These are phyloP conservation scores for Brassica carinata DNA, from an alignment of 345 rosid genomes.

Conservation along the genomic window DNA sequence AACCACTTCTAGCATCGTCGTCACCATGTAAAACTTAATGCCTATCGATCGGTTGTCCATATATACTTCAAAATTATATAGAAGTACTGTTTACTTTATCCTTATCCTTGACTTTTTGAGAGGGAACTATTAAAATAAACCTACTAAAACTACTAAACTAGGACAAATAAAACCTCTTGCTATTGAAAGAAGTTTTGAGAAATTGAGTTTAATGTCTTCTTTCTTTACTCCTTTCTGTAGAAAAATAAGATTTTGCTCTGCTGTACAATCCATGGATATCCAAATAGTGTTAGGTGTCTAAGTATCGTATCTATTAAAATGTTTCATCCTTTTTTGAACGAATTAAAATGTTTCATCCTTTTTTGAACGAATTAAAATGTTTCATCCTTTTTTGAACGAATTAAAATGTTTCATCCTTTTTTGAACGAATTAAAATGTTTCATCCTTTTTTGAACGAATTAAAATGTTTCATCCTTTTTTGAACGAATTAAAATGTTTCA, in stretches of 20 bases:
- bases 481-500: too few species aligned
- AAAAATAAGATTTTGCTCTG: slow-evolving; percentile 7
- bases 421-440: too few species aligned
- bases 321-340: background rate
- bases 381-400: too few species aligned
- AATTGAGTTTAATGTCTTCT: slow-evolving; percentile 24
- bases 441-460: too few species aligned
- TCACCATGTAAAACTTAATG: slow-evolving; percentile 17
- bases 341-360: slow-evolving; percentile 9
- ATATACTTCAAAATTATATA: slow-evolving; percentile 26
- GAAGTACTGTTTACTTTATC: slow-evolving; percentile 34
- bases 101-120: slow-evolving; percentile 34
- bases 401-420: too few species aligned
- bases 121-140: slow-evolving; percentile 30
- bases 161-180: slow-evolving; percentile 31
- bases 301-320: slow-evolving; percentile 8
- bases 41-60: slow-evolving; percentile 23
- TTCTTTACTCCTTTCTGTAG: slow-evolving; percentile 14
- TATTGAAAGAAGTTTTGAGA: slow-evolving; percentile 31
- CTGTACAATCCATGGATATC: slow-evolving; percentile 17
- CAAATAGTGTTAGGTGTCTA: slow-evolving; percentile 18
- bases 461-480: too few species aligned
- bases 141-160: slow-evolving; percentile 20
- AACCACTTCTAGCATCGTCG: slow-evolving; percentile 29
- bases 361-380: too few species aligned